Evolutionary conservation across 345 rosid genomes (phyloP).

Genomic region (Citrus sp.): DNA sequence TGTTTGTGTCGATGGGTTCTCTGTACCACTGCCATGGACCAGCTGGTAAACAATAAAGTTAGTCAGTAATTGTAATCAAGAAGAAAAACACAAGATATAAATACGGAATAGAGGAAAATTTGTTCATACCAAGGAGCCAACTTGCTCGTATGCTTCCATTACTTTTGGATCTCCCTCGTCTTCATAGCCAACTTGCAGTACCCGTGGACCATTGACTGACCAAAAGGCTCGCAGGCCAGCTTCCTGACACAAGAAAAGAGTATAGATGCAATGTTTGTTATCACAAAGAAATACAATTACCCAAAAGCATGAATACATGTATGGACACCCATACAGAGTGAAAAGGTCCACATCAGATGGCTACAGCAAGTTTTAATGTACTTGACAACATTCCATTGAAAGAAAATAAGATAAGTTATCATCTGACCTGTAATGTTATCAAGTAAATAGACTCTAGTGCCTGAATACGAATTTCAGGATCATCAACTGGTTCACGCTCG

Average conservation of each 20-base stretch:
- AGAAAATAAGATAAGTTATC: not conserved
- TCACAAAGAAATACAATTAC: not conserved
- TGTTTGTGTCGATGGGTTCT: constrained; percentile 33
- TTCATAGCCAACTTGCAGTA: constrained; percentile 83
- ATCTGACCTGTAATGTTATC: constrained; percentile 64
- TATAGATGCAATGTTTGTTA: not conserved
- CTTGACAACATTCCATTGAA: not conserved
- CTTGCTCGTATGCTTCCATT: constrained; percentile 86
- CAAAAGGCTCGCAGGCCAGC: constrained; percentile 83
- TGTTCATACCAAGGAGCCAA: constrained; percentile 71
- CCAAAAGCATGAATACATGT: not conserved
- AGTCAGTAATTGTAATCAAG: not conserved
- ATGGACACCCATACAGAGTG: not conserved
- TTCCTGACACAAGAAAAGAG: constrained; percentile 45
- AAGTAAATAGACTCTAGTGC: constrained; percentile 81
- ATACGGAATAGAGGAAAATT: not conserved
- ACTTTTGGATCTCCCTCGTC: constrained; percentile 85
- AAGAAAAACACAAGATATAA: not conserved
- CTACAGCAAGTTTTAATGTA: not conserved
- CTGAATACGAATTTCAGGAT: constrained; percentile 77
- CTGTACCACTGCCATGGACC: constrained; percentile 45
- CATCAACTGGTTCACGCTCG: constrained; percentile 83
- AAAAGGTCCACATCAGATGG: not conserved
- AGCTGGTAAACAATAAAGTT: constrained; percentile 35
- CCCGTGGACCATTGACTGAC: constrained; percentile 81